Evolutionary conservation across 2,329 filamentous ascomycete species (phyloP).

Genomic region (Aspergillus tubingensis): DNA sequence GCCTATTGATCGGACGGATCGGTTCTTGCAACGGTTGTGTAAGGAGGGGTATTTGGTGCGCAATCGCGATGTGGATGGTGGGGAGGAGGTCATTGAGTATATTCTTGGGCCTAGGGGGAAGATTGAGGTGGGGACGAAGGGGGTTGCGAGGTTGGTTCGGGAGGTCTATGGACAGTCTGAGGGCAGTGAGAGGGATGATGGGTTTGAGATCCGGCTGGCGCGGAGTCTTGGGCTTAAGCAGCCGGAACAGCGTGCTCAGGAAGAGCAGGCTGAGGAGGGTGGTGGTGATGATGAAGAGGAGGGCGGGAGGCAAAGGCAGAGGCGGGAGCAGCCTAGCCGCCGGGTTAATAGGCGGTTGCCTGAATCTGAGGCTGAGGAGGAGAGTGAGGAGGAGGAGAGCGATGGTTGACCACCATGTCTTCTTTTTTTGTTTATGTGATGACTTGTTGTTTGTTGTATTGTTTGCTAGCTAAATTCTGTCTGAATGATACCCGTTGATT

Average conservation of each 20-base stretch:
- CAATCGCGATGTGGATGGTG: slow-evolving; percentile 66
- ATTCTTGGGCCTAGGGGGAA: slow-evolving; percentile 82
- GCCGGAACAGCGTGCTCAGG: background rate
- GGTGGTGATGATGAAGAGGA: slow-evolving; percentile 2
- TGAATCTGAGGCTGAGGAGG: slow-evolving; percentile 3
- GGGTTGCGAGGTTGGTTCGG: slow-evolving; percentile 69
- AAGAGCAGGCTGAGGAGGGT: slow-evolving; percentile 10
- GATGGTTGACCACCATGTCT: slow-evolving; percentile 9
- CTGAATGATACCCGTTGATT: slow-evolving; percentile 2
- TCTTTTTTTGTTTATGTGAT: background rate
- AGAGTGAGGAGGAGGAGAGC: slow-evolving; percentile 15
- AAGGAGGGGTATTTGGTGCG: slow-evolving; percentile 82
- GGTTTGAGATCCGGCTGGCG: slow-evolving; percentile 62
- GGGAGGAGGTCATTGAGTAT: slow-evolving; percentile 78
- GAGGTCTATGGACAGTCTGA: slow-evolving; percentile 52
- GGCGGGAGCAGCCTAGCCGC: background rate
- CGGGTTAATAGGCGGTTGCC: background rate
- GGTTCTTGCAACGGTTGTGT: slow-evolving; percentile 71
- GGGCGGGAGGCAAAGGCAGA: slow-evolving; percentile 5
- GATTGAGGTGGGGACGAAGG: slow-evolving; percentile 77
- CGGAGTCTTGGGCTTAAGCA: slow-evolving; percentile 60
- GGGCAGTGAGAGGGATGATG: slow-evolving; percentile 32
- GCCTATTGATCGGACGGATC: slow-evolving; percentile 73
- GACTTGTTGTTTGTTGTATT: background rate
- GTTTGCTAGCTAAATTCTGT: background rate